Conservation (phyloP, 2,329 filamentous ascomycete genomes). For the Diatrype stigma region DNA sequence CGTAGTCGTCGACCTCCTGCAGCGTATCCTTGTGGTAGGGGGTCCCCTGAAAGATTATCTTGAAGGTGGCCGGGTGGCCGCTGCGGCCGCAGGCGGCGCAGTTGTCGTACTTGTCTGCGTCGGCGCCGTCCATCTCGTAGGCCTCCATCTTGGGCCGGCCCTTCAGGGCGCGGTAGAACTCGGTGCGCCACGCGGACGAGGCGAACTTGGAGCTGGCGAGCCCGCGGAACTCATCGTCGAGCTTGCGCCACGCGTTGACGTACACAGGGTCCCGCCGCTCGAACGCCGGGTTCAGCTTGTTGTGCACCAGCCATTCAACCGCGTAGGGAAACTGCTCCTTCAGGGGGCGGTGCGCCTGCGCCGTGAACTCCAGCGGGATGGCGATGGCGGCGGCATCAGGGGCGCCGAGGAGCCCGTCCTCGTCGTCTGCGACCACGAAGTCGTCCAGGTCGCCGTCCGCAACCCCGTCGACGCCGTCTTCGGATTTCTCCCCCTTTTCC, state of each 20-base stretch:
- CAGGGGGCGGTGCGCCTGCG: constrained; percentile 60
- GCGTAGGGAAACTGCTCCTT: constrained; percentile 71
- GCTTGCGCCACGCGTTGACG: constrained; percentile 62
- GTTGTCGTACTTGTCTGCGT: constrained; percentile 37
- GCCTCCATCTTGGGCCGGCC: constrained; percentile 60
- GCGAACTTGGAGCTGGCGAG: constrained; percentile 67
- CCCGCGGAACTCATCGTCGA: constrained; percentile 66
- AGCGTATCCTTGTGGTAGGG: constrained; percentile 64
- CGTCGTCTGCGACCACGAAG: constrained; percentile 64
- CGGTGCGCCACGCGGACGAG: constrained; percentile 64
- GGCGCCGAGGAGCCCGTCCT: constrained; percentile 52
- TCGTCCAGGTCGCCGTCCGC: constrained; percentile 41
- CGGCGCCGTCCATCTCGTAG: constrained; percentile 35
- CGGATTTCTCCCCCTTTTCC: constrained; percentile 7
- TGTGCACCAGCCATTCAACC: constrained; percentile 78
- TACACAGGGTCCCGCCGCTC: constrained; percentile 59
- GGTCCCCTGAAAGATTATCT: constrained; percentile 59
- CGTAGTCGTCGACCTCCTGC: constrained; percentile 50
- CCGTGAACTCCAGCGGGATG: constrained; percentile 67
- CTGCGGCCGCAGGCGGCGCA: constrained; percentile 70
- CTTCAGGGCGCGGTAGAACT: constrained; percentile 63
- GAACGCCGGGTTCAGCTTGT: constrained; percentile 70
- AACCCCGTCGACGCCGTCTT: constrained; percentile 17
- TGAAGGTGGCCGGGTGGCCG: constrained; percentile 62
- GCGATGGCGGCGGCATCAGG: constrained; percentile 37